Evolutionary conservation across 2,329 filamentous ascomycete species (phyloP), one percentile per base, ranked within the genome.

Genomic region (Diaporthe longicolla): DNA sequence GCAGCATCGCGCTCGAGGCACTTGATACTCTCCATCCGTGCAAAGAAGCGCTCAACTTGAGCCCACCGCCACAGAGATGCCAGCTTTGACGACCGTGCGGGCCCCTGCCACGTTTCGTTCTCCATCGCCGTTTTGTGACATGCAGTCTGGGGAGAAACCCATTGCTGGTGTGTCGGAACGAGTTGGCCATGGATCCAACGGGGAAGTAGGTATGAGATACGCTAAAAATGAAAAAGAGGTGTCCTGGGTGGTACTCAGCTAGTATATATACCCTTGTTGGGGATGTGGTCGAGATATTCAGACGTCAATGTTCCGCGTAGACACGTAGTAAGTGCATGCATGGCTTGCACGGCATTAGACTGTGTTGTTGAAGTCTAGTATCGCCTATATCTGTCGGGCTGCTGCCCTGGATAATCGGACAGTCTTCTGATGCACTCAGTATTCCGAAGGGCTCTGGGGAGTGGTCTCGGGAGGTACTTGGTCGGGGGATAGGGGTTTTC

Each of bases 271-370:
- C 68, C 45, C 54, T 54, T n/a, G 13, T 21, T 57, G 59, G 55
- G 50, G 48, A 32, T 24, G n/a, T 59, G 40, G 21, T 37, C 45
- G n/a, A 43, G 35, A 48, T 21, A 9, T 50, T 43, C 35, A 63
- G n/a, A 63, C 21, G 15, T 37, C 57, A n/a, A 13, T 50, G 29
- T 21, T 58, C 21, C 57, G 48, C 55, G 63, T 24, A 37, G 35
- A 72, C 11, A 63, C 32, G 54, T 37, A 43, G 66, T 50, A 58
- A 71, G 43, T 50, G 32, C 71, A 61, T 35, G 52, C 40, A 59
- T 26, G 32, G 57, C 35, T 61, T 57, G 50, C 52, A 50, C 29
- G 19, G 9, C 43, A 35, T 32, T 13, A 48, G 43, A 43, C 24
- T 29, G 32, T 32, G 61, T 32, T 32, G 9, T 24, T 35, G 35